phyloP scores from a whole-genome alignment of 78 protist species.

The Mastigamoeba balamuthi region DNA sequence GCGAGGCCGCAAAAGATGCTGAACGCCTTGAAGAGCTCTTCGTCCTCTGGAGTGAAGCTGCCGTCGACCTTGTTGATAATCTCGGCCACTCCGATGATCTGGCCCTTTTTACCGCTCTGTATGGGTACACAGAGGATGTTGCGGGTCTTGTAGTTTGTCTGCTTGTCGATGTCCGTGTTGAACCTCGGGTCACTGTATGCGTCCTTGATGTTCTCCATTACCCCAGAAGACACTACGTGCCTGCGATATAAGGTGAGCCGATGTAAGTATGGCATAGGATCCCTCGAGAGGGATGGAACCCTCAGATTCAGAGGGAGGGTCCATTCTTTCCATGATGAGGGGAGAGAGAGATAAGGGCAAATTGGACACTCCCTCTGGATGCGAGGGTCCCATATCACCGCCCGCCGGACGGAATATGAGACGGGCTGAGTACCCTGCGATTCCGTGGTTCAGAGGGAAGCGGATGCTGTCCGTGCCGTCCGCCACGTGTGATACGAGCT shows the following conservation, averaged over 20 bases:
- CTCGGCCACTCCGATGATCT: constrained; percentile 14
- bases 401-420: too few relatives aligned
- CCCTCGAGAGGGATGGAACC: too few relatives aligned
- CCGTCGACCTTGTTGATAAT: constrained; percentile 1
- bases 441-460: not conserved
- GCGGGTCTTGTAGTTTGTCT: not conserved
- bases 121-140: constrained; percentile 12
- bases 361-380: too few relatives aligned
- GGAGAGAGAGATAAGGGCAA: too few relatives aligned
- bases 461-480: not conserved
- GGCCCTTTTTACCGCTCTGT: not conserved
- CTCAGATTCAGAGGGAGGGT: too few relatives aligned
- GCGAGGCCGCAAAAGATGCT: not conserved
- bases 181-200: constrained; percentile 3
- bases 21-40: not conserved
- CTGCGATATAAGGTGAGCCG: too few relatives aligned
- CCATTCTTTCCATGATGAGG: too few relatives aligned
- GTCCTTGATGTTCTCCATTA: too few relatives aligned
- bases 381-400: too few relatives aligned
- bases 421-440: too few relatives aligned
- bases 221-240: too few relatives aligned
- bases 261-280: too few relatives aligned
- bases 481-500: not conserved
- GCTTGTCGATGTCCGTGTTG: constrained; percentile 10
- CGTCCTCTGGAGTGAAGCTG: not conserved